phyloP scores from a whole-genome alignment of 148 eudicot species.

The Rhododendron ovatum region DNA sequence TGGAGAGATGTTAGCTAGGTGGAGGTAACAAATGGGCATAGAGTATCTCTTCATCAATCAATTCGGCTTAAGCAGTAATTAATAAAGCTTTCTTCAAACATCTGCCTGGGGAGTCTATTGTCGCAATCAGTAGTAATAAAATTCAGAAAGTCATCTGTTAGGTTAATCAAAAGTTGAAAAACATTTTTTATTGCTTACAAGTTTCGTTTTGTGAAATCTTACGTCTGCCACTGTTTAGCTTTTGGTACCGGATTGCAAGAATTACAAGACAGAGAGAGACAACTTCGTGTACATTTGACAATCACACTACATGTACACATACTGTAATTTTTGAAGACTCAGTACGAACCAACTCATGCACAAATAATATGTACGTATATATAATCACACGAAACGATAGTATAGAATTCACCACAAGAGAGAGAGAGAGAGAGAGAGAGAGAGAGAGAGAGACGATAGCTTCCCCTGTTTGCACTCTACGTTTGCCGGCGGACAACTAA shows the following conservation, averaged over 20 bases:
- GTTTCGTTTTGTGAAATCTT: too few species aligned
- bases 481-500: background rate
- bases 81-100: background rate
- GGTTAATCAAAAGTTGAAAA: background rate
- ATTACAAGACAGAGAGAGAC: too few species aligned
- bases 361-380: background rate
- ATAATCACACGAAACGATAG: background rate
- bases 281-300: too few species aligned
- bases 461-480: slow-evolving; percentile 1
- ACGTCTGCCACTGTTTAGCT: background rate
- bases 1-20: background rate
- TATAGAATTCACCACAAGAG: background rate
- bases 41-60: background rate
- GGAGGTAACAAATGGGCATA: background rate
- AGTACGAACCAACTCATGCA: too few species aligned
- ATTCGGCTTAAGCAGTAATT: background rate
- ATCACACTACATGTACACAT: too few species aligned
- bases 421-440: too few species aligned
- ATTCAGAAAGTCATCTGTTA: background rate
- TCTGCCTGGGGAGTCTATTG: background rate
- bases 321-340: too few species aligned
- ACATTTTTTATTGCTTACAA: too few species aligned
- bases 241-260: background rate
- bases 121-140: background rate
- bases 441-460: background rate